A percentile compares a stretch with the other conserved stretches of the same genome.
phyloP scores from a whole-genome alignment of 1,139 yeast species.

The Nadsonia commutata region DNA sequence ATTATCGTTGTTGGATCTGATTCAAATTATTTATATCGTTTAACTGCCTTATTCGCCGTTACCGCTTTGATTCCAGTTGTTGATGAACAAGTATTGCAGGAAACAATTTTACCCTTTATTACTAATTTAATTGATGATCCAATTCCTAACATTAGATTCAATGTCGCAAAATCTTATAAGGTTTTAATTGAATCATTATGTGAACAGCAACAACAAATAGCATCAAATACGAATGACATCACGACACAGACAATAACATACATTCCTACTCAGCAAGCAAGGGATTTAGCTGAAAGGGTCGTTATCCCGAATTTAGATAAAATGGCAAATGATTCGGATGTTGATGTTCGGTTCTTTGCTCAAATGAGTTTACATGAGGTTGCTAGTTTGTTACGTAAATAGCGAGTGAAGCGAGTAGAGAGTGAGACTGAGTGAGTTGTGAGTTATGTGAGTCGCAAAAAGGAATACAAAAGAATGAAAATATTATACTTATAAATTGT shows the following conservation, averaged over 20 bases:
- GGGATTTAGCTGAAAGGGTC: slow-evolving; percentile 35
- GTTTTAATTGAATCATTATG: slow-evolving; percentile 40
- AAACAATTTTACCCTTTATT: slow-evolving; percentile 66
- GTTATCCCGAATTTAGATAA: slow-evolving; percentile 53
- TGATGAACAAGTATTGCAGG: slow-evolving; percentile 37
- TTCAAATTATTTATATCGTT: slow-evolving; percentile 73
- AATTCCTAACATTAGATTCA: slow-evolving; percentile 90
- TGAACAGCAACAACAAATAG: slow-evolving; percentile 12
- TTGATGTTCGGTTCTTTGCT: slow-evolving; percentile 83
- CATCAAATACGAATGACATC: slow-evolving; percentile 14
- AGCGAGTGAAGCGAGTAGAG: too few relatives aligned
- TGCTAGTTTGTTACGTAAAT: slow-evolving; percentile 10
- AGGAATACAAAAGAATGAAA: too few relatives aligned
- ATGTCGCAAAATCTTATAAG: slow-evolving; percentile 75
- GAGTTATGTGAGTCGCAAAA: too few relatives aligned
- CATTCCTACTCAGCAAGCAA: slow-evolving; percentile 11
- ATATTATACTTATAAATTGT: too few relatives aligned
- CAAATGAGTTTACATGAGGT: slow-evolving; percentile 31
- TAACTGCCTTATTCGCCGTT: slow-evolving; percentile 80
- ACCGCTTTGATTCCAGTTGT: slow-evolving; percentile 54
- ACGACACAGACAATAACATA: slow-evolving; percentile 6
- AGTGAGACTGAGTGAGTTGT: too few relatives aligned
- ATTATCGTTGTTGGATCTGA: slow-evolving; percentile 38
- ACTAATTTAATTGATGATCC: slow-evolving; percentile 57
- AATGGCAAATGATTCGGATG: slow-evolving; percentile 60